Conservation (phyloP, 2,329 filamentous ascomycete genomes). For the Monosporascus sp. region DNA sequence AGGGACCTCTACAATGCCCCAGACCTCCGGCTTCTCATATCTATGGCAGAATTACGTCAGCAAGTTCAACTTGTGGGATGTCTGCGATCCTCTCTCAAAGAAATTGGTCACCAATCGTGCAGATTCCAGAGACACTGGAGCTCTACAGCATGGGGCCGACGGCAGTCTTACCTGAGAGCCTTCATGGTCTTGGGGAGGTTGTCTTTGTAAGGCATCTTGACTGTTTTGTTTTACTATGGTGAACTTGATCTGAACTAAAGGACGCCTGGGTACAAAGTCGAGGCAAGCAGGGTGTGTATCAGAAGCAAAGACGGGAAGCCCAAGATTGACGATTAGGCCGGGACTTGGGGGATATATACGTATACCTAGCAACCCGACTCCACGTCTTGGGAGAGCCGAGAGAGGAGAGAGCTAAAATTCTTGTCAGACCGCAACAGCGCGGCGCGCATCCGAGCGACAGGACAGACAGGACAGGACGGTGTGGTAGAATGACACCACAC, state of each 20-base stretch:
- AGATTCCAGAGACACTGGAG: no score
- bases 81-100: not conserved
- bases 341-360: not conserved
- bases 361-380: no score
- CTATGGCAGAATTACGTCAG: constrained; percentile 24
- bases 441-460: not conserved
- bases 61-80: not conserved
- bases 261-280: not conserved
- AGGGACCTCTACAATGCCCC: constrained; percentile 56
- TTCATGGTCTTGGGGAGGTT: constrained; percentile 39
- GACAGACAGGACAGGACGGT: not conserved
- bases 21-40: constrained; percentile 59
- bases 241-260: not conserved
- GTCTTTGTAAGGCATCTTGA: constrained; percentile 24
- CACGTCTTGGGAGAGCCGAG: no score
- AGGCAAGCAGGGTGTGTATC: not conserved
- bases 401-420: not conserved
- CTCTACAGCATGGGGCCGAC: not conserved
- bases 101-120: not conserved
- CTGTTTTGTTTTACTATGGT: not conserved
- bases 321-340: not conserved
- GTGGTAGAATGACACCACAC: no score
- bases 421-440: not conserved
- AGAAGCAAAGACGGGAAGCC: not conserved
- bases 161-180: constrained; percentile 47